A percentile compares a stretch with the other conserved stretches of the same genome.
These are phyloP conservation scores for Clavaria fumosa DNA, from an alignment of 768 basidiomycete genomes.

Conservation along the genomic window DNA sequence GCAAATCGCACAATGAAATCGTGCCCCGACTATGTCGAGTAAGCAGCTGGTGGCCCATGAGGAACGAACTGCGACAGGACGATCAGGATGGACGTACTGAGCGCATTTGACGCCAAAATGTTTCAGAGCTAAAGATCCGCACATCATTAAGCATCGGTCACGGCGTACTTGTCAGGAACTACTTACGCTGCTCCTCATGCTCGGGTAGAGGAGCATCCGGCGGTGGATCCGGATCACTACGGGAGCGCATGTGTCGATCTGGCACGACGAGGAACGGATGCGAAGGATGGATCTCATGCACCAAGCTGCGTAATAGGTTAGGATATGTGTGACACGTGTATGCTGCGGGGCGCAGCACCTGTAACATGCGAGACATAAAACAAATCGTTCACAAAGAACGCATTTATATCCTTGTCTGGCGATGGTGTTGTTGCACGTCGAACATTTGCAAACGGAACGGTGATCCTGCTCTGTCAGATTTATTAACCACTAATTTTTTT, in stretches of 20 bases:
- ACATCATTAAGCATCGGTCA: neutral
- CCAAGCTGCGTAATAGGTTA: constrained; percentile 36
- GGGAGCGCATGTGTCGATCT: constrained; percentile 33
- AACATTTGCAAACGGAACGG: constrained; percentile 45
- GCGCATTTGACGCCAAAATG: constrained; percentile 77
- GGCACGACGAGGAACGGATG: constrained; percentile 76
- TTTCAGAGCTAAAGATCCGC: constrained; percentile 36
- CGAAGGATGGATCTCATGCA: constrained; percentile 81
- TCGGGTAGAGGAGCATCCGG: too few relatives aligned
- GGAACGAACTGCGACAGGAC: constrained; percentile 3
- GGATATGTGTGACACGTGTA: constrained; percentile 4
- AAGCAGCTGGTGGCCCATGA: constrained; percentile 41
- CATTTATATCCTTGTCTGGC: constrained; percentile 68
- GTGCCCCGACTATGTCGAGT: constrained; percentile 80
- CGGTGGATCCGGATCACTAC: constrained; percentile 25
- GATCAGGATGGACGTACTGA: constrained; percentile 40
- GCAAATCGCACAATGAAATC: constrained; percentile 88
- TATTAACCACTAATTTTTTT: neutral
- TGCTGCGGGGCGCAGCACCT: constrained; percentile 27
- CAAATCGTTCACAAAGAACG: constrained; percentile 62
- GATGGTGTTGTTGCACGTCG: constrained; percentile 60
- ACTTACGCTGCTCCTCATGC: constrained; percentile 50
- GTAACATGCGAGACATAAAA: constrained; percentile 73
- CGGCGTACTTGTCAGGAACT: constrained; percentile 4
- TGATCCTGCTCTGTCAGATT: constrained; percentile 50